Percentiles rank a stretch among this genome's conserved stretches.
Conservation (phyloP, 805 yeast genomes). For the Hanseniaspora valbyensis region DNA sequence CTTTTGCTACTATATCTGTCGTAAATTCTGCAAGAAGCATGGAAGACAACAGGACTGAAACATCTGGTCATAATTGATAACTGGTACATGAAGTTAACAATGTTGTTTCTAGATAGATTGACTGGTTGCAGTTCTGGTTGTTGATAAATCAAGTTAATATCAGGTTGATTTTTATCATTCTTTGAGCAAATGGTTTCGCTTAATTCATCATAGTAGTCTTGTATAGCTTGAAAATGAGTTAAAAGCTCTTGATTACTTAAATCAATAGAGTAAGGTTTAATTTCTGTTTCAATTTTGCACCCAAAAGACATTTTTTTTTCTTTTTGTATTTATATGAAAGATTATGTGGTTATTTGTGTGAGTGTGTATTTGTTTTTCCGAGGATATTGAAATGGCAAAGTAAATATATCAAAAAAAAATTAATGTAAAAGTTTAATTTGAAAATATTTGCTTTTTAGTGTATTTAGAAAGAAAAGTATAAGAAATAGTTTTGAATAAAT, state of each 20-base stretch:
- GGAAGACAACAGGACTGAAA: constrained; percentile 49
- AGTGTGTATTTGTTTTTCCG: not conserved
- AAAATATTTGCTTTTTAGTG: too few relatives aligned
- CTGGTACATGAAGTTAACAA: constrained; percentile 74
- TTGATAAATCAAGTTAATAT: constrained; percentile 56
- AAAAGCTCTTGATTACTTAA: constrained; percentile 41
- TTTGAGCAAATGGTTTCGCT: constrained; percentile 31
- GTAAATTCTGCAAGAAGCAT: constrained; percentile 61
- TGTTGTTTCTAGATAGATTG: constrained; percentile 50
- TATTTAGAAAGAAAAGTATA: too few relatives aligned
- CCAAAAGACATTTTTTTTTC: constrained; percentile 3
- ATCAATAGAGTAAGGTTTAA: constrained; percentile 40
- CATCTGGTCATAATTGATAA: constrained; percentile 51
- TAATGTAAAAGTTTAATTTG: too few relatives aligned
- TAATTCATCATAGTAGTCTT: constrained; percentile 46
- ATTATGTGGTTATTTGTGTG: too few relatives aligned
- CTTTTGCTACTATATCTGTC: constrained; percentile 88
- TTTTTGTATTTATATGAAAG: too few relatives aligned
- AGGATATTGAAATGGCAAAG: too few relatives aligned
- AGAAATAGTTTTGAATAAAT: too few relatives aligned
- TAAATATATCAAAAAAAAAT: too few relatives aligned
- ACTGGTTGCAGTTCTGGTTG: constrained; percentile 75
- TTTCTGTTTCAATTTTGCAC: constrained; percentile 28
- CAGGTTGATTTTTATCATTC: constrained; percentile 38
- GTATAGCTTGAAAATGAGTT: constrained; percentile 36